Evolutionary conservation across 331 rosid genomes (phyloP), one percentile per base, ranked within the genome.

Genomic region (Pyracantha coccinea): DNA sequence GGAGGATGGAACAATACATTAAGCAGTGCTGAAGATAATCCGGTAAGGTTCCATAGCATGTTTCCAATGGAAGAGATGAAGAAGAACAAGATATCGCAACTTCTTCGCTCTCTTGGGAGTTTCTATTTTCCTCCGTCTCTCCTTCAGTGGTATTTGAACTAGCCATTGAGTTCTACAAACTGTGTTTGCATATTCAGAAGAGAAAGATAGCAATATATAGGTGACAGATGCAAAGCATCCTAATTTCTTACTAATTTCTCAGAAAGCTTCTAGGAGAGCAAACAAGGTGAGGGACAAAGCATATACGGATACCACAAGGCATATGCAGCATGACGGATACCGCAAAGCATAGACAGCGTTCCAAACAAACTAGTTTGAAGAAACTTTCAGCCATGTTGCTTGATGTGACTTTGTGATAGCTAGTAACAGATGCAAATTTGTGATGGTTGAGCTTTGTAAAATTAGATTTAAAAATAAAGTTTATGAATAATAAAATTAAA

Each of bases 1-100:
- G 83, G 75, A 74, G 41, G 69, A 74, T 79, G 71, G 71, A 74
- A 38, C 83, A 79, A n/a, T 74, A 73, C 71, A 74, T 12, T 20
- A 68, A 35, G 33, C 66, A 59, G 11, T 29, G n/a, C 15, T 68
- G 35, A 67, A 79, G 75, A 47, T 47, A n/a, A 10, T 13, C 68
- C 33, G 79, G 59, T 5, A 79, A 66, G 54, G 60, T 29, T 24
- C 4, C 15, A 19, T 44, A 74, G 52, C 52, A 29, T 17, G 20
- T 59, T 31, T 59, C 25, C 21, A 68, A 50, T 31, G 65, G 50
- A 38, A 19, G 31, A 20, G 77, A 8, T 47, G 83, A 73, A 73
- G 78, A 67, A 78, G 75, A 58, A 66, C 70, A 65, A 16, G 45
- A 10, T 8, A 61, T 21, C 23, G 55, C 55, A 66, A 63, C 75